Evolutionary conservation across 129 eudicot genomes (phyloP).

Genomic region (Centrapalus pauciflorus): DNA sequence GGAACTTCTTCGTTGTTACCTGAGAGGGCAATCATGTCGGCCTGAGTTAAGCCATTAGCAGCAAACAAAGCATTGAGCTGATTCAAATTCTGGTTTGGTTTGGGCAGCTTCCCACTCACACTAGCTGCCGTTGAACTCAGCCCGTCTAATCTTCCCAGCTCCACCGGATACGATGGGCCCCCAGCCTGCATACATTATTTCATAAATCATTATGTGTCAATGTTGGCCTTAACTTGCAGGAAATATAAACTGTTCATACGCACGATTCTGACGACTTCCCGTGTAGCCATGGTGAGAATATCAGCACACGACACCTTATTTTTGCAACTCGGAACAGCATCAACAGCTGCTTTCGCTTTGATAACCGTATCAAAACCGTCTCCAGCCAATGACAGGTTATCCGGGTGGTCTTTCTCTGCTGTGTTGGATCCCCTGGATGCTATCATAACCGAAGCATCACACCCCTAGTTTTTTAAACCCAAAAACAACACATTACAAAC

Average conservation of each 20-base stretch:
- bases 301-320: constrained; percentile 90
- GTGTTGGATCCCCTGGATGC: constrained; percentile 44
- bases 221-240: not conserved
- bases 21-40: constrained; percentile 91
- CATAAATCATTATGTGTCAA: not conserved
- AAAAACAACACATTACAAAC: not conserved
- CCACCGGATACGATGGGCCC: constrained; percentile 73
- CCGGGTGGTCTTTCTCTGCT: constrained; percentile 77
- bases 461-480: constrained; percentile 36
- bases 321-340: constrained; percentile 49
- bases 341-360: constrained; percentile 80
- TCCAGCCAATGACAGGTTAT: constrained; percentile 74
- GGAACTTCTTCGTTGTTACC: constrained; percentile 52
- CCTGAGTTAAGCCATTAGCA: constrained; percentile 50
- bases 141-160: constrained; percentile 81
- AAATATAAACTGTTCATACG: not conserved
- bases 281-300: constrained; percentile 85
- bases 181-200: constrained; percentile 46
- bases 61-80: constrained; percentile 73
- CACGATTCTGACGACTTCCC: constrained; percentile 67
- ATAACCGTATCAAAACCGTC: constrained; percentile 79
- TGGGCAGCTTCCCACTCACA: constrained; percentile 71
- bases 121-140: constrained; percentile 54
- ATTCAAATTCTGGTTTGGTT: constrained; percentile 52
- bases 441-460: constrained; percentile 81